phyloP scores from a whole-genome alignment of 352 stramenopile species.

The Pythium dissimile region DNA sequence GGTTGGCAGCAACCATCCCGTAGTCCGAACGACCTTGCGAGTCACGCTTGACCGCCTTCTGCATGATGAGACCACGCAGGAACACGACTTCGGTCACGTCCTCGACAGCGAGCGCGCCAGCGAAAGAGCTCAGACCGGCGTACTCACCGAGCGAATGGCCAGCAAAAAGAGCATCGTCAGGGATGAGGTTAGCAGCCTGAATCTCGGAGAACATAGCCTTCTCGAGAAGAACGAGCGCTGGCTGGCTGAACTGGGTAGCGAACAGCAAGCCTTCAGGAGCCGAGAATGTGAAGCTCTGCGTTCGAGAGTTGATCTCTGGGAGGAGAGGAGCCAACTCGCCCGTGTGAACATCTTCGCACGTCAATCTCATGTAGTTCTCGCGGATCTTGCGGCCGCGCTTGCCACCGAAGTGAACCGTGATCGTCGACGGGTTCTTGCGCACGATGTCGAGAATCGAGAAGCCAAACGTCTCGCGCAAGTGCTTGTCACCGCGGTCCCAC shows the following conservation, averaged over 20 bases:
- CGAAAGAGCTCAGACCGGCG: slow-evolving; percentile 76
- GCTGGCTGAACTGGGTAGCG: slow-evolving; percentile 85
- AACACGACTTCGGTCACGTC: slow-evolving; percentile 84
- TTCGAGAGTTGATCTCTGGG: slow-evolving; percentile 76
- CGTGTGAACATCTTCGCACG: slow-evolving; percentile 52
- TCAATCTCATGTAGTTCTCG: slow-evolving; percentile 84
- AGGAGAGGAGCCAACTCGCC: slow-evolving; percentile 58
- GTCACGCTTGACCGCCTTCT: slow-evolving; percentile 37
- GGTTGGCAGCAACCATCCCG: slow-evolving; percentile 85
- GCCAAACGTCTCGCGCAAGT: slow-evolving; percentile 72
- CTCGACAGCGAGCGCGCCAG: slow-evolving; percentile 61
- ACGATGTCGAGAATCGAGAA: slow-evolving; percentile 90
- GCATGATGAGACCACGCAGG: slow-evolving; percentile 55
- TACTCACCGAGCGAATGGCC: slow-evolving; percentile 90
- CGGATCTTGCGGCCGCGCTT: slow-evolving; percentile 75
- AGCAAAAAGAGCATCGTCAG: slow-evolving; percentile 72
- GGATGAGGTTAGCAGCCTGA: slow-evolving; percentile 61
- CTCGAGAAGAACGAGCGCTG: slow-evolving; percentile 76
- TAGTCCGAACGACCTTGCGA: slow-evolving; percentile 72
- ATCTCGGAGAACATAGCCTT: slow-evolving; percentile 87
- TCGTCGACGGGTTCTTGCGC: slow-evolving; percentile 73
- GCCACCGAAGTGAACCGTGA: slow-evolving; percentile 87
- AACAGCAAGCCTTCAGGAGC: slow-evolving; percentile 75
- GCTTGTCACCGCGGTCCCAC: slow-evolving; percentile 75
- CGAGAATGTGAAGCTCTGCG: slow-evolving; percentile 84